These are phyloP conservation scores for Salvia splendens DNA, from an alignment of 257 asterid species.

Conservation along the genomic window DNA sequence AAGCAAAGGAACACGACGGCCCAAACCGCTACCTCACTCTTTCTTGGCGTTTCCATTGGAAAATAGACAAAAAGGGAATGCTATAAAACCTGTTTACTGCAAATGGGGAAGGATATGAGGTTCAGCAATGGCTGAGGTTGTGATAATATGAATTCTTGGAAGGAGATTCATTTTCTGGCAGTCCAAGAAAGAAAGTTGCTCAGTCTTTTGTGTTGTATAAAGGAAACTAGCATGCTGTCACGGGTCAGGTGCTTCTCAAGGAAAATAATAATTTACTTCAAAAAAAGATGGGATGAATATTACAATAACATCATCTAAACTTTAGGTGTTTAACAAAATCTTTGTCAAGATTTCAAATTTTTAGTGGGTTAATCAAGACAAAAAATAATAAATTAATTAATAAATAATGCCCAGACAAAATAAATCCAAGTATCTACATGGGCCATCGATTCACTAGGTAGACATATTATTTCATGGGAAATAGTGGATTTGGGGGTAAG, in stretches of 20 bases:
- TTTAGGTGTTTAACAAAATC: not conserved
- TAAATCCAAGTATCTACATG: slow-evolving; percentile 42
- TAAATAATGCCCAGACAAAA: slow-evolving; percentile 37
- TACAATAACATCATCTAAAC: not conserved
- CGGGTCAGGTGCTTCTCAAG: slow-evolving; percentile 69
- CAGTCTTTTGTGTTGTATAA: slow-evolving; percentile 52
- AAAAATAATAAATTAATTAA: slow-evolving; percentile 19
- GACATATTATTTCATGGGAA: slow-evolving; percentile 48
- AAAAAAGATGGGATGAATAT: slow-evolving; percentile 38
- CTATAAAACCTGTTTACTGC: slow-evolving; percentile 14
- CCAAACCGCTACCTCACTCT: slow-evolving; percentile 38
- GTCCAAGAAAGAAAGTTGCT: slow-evolving; percentile 43
- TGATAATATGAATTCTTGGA: slow-evolving; percentile 38
- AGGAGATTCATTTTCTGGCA: slow-evolving; percentile 44
- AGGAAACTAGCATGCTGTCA: slow-evolving; percentile 82
- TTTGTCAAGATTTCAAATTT: slow-evolving; percentile 26
- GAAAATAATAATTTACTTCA: slow-evolving; percentile 42
- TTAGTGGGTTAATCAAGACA: slow-evolving; percentile 33
- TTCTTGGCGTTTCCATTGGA: slow-evolving; percentile 41
- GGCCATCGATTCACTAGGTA: slow-evolving; percentile 41
- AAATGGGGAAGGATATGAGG: slow-evolving; percentile 37
- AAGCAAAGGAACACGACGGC: slow-evolving; percentile 40
- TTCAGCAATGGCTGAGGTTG: slow-evolving; percentile 31
- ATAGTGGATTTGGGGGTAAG: slow-evolving; percentile 35
- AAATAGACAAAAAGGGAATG: not conserved